Percentiles rank a stretch among this genome's conserved stretches.
Evolutionary conservation across 371 early-diverging fungal species (phyloP).

Genomic region (Mucor indicus): DNA sequence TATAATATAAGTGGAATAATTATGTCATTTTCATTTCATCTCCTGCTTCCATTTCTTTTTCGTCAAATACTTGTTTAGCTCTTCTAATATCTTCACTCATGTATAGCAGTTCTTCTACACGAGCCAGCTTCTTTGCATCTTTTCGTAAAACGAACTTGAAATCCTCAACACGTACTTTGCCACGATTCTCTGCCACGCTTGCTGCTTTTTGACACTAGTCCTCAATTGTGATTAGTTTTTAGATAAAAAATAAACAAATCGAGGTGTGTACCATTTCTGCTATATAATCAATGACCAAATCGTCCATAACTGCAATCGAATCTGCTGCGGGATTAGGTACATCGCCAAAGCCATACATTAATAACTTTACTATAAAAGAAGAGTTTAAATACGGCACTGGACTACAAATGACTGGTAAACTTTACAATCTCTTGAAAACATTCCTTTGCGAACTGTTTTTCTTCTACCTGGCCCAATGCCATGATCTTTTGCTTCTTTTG

Average conservation of each 20-base stretch:
- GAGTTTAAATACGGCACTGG: background rate
- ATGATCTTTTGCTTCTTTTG: conserved; percentile 30
- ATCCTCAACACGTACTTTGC: conserved; percentile 90
- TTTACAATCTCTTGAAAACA: conserved; percentile 56
- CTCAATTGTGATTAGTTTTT: background rate
- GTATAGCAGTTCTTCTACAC: conserved; percentile 93
- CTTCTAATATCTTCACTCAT: conserved; percentile 93
- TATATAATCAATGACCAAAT: conserved; percentile 90
- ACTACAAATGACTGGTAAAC: background rate
- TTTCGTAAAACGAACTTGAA: conserved; percentile 90
- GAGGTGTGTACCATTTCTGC: conserved; percentile 80
- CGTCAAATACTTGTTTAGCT: conserved; percentile 75
- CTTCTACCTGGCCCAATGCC: conserved; percentile 48
- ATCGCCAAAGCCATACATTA: conserved; percentile 99
- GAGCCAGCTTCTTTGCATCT: conserved; percentile 94
- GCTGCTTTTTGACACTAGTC: conserved; percentile 74
- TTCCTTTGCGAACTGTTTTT: conserved; percentile 50
- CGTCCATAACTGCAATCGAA: conserved; percentile 92
- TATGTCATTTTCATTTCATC: conserved; percentile 17
- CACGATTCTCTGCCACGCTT: conserved; percentile 56
- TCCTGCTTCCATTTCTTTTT: conserved; percentile 50
- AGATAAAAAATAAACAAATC: background rate
- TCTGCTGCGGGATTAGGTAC: conserved; percentile 89
- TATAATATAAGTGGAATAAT: too few relatives aligned
- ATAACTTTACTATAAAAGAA: conserved; percentile 56